Percentiles rank a stretch among this genome's conserved stretches.
Conservation (phyloP, 2,329 filamentous ascomycete species). For the Blumeriella jaapii region DNA sequence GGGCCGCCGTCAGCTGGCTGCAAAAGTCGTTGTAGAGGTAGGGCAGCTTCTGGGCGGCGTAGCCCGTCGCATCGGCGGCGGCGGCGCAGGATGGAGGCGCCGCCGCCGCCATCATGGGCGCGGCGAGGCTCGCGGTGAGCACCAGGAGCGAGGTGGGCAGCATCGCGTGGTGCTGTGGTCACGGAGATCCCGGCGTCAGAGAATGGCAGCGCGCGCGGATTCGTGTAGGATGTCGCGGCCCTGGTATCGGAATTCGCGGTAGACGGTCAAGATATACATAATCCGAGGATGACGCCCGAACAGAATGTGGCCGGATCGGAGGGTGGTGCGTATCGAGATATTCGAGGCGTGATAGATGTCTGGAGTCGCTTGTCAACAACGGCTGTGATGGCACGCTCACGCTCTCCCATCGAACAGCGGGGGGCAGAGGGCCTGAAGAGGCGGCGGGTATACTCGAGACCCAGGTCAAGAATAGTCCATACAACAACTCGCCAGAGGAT, state of each 20-base stretch:
- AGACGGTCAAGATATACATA: constrained; percentile 5
- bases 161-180: neutral
- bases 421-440: too few relatives aligned
- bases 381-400: too few relatives aligned
- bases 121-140: constrained; percentile 6
- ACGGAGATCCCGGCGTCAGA: constrained; percentile 1
- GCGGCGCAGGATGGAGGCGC: neutral
- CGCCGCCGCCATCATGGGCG: constrained; percentile 1
- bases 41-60: constrained; percentile 4
- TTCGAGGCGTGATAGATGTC: neutral
- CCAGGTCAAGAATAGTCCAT: too few relatives aligned
- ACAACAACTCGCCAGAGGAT: too few relatives aligned
- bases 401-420: too few relatives aligned
- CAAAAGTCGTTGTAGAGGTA: constrained; percentile 9
- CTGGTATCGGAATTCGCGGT: neutral
- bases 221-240: neutral
- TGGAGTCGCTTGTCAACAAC: too few relatives aligned
- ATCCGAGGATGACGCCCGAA: too few relatives aligned
- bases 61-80: neutral
- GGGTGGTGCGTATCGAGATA: neutral
- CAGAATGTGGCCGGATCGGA: too few relatives aligned
- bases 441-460: too few relatives aligned
- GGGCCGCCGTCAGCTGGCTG: neutral
- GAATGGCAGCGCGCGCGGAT: constrained; percentile 1
- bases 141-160: constrained; percentile 5